Base-by-base conservation (phyloP, 1,284 basidiomycete species). In the Phellinidium pouzarii region DNA sequence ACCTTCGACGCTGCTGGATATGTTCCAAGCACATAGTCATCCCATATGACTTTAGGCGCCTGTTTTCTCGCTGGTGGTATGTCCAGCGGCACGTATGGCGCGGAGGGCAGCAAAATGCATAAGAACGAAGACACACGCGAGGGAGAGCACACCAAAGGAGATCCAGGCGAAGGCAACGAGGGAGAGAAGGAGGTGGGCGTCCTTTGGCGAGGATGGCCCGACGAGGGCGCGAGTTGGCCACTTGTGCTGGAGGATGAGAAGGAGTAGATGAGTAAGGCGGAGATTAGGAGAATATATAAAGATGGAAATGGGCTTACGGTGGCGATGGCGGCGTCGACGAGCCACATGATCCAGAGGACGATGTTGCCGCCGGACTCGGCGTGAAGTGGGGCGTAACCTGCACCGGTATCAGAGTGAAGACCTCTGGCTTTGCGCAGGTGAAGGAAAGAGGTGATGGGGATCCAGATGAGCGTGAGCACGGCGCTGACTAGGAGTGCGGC, bases 341-440 rank as follows among this genome's bases (percentile, higher is more conserved):
- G 50, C 50, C 51, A 58, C 54, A 58, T 55, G 4, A 56, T 25
- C 54, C 54, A 55, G 29, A 58, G 54, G 31, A 58, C 36, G 48
- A 48, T 51, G 51, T 48, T 48, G 12, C 53, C 53, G n/a, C 20
- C 27, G 3, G 44, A 20, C 50, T 58, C 57, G 25, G 43, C 20
- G 55, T 42, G 29, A 7, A 50, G 41, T 8, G 46, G 45, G 7
- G n/a, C 23, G 29, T 53, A 48, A 8, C 37, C 37, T 12, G 45
- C 19, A n/a, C 52, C 52, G 3, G 45, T 17, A n/a, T 45, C 52
- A 2, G 45, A 22, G 36, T 12, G 12, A 5, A 48, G 20, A 6
- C 38, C 37, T 37, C n/a, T 53, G 4, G 52, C 46, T 23, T 49
- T 50, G 20, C 52, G 53, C 6, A 44, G 41, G 20, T 46, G 40